phyloP scores from a whole-genome alignment of 352 stramenopile genomes.

The Pythium rhizo-oryzae region DNA sequence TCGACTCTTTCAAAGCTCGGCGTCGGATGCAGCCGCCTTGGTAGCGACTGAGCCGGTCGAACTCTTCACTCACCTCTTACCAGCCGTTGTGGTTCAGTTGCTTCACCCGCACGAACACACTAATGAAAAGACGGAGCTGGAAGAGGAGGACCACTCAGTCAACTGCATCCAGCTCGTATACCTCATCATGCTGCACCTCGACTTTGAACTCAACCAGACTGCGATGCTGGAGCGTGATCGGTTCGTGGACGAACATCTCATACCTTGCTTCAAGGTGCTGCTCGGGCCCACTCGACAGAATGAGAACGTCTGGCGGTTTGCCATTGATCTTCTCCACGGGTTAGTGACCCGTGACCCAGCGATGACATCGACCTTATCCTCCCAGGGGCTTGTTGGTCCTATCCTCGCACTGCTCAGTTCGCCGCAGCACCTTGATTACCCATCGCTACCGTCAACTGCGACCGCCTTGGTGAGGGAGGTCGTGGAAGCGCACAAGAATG shows the following conservation, averaged over 20 bases:
- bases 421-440: constrained; percentile 25
- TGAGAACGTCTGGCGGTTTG: constrained; percentile 56
- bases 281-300: constrained; percentile 13
- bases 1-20: constrained; percentile 45
- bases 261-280: constrained; percentile 43
- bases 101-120: background rate
- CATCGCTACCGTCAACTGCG: constrained; percentile 15
- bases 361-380: constrained; percentile 31
- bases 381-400: constrained; percentile 27
- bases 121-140: constrained; percentile 6
- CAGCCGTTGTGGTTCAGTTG: constrained; percentile 41
- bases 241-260: constrained; percentile 52
- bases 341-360: constrained; percentile 37
- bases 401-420: constrained; percentile 40
- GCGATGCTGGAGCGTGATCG: background rate
- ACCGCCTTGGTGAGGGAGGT: constrained; percentile 16
- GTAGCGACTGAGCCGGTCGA: constrained; percentile 45
- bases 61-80: constrained; percentile 58
- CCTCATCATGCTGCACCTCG: constrained; percentile 51
- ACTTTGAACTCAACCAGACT: constrained; percentile 26
- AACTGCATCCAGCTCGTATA: constrained; percentile 63
- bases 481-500: constrained; percentile 15
- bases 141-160: constrained; percentile 33
- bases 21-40: constrained; percentile 41
- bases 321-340: constrained; percentile 50